Base-by-base conservation (phyloP, 192 early-diverging fungal genomes). In the Gonapodya prolifera region DNA sequence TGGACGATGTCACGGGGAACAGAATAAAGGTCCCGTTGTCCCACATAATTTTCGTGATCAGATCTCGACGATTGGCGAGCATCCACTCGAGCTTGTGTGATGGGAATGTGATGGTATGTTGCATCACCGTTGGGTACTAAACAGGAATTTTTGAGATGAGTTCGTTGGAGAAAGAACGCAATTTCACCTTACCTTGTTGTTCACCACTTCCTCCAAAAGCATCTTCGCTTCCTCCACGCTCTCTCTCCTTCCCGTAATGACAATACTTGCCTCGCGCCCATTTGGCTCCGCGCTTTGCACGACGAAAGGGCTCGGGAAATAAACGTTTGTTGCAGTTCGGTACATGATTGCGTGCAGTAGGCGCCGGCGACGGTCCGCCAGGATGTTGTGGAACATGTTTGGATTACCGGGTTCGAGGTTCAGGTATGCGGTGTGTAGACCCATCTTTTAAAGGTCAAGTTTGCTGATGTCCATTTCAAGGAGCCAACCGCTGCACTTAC, bases 11-110 rank as follows among this genome's bases (percentile, higher is more conserved):
- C 13, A 69, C 45, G 45, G 45, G 45, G 45, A 69, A 69, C 13
- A 83, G 70, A 36, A 94, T 82, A 75, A 88, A 84, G 28, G 89
- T 83, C 34, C 87, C 92, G 85, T 95, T 95, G 79, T 95, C 92
- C 34, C 82, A 81, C 91, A 93, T 93, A 76, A 94, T 91, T 77
- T 86, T 82, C 28, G 81, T 80, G 13, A 95, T 77, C 70, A 89
- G 82, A 70, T 91, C 87, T 34, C 85, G 87, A 34, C 89, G 80
- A 77, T 88, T 86, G 16, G 87, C 81, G 31, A 91, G 80, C 81
- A 95, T 85, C 92, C 92, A 95, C 78, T 95, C 93, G 78, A 93
- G 79, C 78, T 95, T 95, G 34, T 90, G 87, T 2, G 90, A 87
- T 2, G 90, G 80, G 70, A 85, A 84, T n/a, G 69, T 83, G 78